Evolutionary conservation across 2,329 filamentous ascomycete species (phyloP).

Genomic region (Didymella pinodella): DNA sequence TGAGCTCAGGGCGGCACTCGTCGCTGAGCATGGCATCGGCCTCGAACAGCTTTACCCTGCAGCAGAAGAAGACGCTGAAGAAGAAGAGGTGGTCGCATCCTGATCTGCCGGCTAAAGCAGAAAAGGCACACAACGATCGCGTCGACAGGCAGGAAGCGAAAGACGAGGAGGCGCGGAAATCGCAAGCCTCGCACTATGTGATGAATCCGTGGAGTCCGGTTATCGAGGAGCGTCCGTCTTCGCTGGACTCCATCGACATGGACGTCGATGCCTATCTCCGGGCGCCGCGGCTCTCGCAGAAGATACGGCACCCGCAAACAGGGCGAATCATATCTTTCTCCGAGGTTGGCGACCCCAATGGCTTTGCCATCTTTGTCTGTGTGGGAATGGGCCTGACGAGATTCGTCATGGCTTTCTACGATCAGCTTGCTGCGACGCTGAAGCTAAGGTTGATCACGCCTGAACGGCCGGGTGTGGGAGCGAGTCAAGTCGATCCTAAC

Average conservation of each 20-base stretch:
- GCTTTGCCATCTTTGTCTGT: conserved; percentile 93
- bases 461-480: conserved; percentile 91
- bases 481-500: conserved; percentile 84
- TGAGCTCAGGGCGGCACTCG: conserved; percentile 39
- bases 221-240: conserved; percentile 76
- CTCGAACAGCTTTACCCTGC: conserved; percentile 40
- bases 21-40: conserved; percentile 35
- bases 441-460: conserved; percentile 91
- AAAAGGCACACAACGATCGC: conserved; percentile 47
- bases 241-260: conserved; percentile 86
- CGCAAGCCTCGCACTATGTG: conserved; percentile 3
- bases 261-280: conserved; percentile 86
- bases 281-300: conserved; percentile 85
- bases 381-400: conserved; percentile 97
- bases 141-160: conserved; percentile 36
- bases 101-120: conserved; percentile 50
- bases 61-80: conserved; percentile 42
- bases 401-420: conserved; percentile 96
- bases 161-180: conserved; percentile 23
- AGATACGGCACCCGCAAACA: conserved; percentile 83
- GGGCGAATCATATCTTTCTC: conserved; percentile 93
- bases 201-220: conserved; percentile 46
- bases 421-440: conserved; percentile 88
- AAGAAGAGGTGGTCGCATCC: conserved; percentile 53
- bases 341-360: conserved; percentile 91